Conservation (phyloP, 2,329 filamentous ascomycete genomes). For the Ophiocordyceps camponoti-floridani region DNA sequence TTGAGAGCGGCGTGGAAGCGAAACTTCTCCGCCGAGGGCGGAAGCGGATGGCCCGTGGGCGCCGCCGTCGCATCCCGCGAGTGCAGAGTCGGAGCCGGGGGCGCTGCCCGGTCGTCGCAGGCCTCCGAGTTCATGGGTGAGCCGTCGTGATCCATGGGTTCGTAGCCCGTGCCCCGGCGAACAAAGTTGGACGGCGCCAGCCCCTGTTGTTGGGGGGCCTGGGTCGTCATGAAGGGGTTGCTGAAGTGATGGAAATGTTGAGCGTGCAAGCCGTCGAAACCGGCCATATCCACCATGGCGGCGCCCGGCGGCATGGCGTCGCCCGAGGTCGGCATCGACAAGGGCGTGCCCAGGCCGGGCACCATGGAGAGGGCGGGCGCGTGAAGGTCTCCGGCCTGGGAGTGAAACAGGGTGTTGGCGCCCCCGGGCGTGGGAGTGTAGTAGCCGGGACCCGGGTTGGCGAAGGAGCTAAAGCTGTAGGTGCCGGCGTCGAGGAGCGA, state of each 20-base stretch:
- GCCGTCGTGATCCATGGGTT: slow-evolving; percentile 59
- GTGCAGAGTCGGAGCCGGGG: slow-evolving; percentile 43
- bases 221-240: slow-evolving; percentile 50
- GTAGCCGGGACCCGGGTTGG: slow-evolving; percentile 64
- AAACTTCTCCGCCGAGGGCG: slow-evolving; percentile 50
- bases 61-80: slow-evolving; percentile 28
- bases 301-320: slow-evolving; percentile 42
- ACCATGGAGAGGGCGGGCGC: slow-evolving; percentile 60
- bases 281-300: slow-evolving; percentile 44
- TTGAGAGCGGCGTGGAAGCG: slow-evolving; percentile 82
- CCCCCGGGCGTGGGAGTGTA: slow-evolving; percentile 79
- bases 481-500: slow-evolving; percentile 81
- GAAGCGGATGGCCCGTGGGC: slow-evolving; percentile 26
- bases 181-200: slow-evolving; percentile 69
- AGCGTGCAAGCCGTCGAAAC: slow-evolving; percentile 44
- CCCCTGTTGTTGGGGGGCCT: slow-evolving; percentile 34
- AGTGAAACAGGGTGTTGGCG: slow-evolving; percentile 64
- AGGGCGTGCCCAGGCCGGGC: slow-evolving; percentile 62
- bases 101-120: no score
- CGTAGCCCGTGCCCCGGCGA: slow-evolving; percentile 64
- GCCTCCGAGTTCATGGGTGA: slow-evolving; percentile 46
- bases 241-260: slow-evolving; percentile 51
- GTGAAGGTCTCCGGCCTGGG: slow-evolving; percentile 71
- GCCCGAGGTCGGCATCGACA: slow-evolving; percentile 59
- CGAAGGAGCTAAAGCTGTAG: slow-evolving; percentile 62